phyloP scores from a whole-genome alignment of 768 basidiomycete species.

The Strobilomyces echinocephalus region DNA sequence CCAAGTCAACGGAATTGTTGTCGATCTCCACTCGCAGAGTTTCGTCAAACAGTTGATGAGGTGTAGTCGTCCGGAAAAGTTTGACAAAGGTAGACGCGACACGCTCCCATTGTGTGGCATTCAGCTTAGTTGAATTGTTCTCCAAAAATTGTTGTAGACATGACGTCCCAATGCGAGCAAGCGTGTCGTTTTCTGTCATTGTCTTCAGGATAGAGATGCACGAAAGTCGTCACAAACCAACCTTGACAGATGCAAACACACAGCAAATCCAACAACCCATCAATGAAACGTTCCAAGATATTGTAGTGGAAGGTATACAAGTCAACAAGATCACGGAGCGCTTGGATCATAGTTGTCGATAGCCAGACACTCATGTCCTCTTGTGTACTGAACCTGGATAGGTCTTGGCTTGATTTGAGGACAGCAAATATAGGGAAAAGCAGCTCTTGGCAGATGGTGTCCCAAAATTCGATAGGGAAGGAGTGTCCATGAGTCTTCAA shows the following conservation, averaged over 20 bases:
- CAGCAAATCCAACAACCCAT: conserved; percentile 88
- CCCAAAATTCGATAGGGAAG: conserved; percentile 94
- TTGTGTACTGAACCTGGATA: conserved; percentile 90
- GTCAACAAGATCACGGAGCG: conserved; percentile 90
- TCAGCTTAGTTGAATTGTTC: conserved; percentile 85
- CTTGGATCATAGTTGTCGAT: conserved; percentile 98
- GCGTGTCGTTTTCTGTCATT: conserved; percentile 86
- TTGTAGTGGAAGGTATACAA: conserved; percentile 95
- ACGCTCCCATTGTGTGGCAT: conserved; percentile 80
- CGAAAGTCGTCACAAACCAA: conserved; percentile 27
- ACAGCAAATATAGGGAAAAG: conserved; percentile 98
- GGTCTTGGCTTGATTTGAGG: conserved; percentile 85
- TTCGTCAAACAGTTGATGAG: conserved; percentile 95
- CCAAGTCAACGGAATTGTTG: conserved; percentile 49
- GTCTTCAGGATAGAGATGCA: conserved; percentile 3
- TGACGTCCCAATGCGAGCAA: conserved; percentile 95
- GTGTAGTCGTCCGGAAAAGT: conserved; percentile 96
- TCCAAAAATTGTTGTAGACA: conserved; percentile 96
- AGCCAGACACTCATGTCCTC: conserved; percentile 99
- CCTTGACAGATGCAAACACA: conserved; percentile 99
- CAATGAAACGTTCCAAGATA: conserved; percentile 82
- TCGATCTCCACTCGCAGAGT: conserved; percentile 82
- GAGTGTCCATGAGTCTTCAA: conserved; percentile 83
- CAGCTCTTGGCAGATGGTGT: conserved; percentile 92
- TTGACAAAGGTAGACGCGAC: conserved; percentile 91